phyloP scores from a whole-genome alignment of 305 asterid genomes.

The Fraxinus baroniana region DNA sequence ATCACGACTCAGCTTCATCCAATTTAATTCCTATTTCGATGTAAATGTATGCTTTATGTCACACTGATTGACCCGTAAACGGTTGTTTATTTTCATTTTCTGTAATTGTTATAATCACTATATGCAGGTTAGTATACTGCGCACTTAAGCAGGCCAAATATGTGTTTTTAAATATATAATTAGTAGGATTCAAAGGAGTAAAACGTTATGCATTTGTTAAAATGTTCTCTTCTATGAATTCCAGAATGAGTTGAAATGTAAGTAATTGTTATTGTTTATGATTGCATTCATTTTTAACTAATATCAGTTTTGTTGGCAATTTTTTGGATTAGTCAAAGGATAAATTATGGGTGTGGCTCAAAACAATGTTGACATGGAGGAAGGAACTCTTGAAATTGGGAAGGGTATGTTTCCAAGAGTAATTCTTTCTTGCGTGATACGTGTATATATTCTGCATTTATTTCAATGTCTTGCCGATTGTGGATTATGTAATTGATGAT shows the following conservation, averaged over 20 bases:
- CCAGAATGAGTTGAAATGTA: not conserved
- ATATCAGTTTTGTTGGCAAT: not conserved
- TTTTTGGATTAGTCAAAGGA: slow-evolving; percentile 30
- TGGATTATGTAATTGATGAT: not conserved
- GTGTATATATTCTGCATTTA: not conserved
- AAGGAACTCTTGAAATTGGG: slow-evolving; percentile 57
- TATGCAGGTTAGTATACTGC: not conserved
- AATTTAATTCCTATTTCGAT: not conserved
- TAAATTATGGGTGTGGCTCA: slow-evolving; percentile 44
- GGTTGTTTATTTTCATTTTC: not conserved
- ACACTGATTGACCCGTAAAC: not conserved
- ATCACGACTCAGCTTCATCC: not conserved
- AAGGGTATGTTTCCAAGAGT: slow-evolving; percentile 38
- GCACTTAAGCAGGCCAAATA: not conserved
- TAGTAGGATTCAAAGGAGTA: not conserved
- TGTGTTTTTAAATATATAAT: not conserved
- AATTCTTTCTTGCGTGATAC: not conserved
- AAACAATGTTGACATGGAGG: slow-evolving; percentile 44
- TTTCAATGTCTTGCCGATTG: not conserved
- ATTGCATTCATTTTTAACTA: not conserved
- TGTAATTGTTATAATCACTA: not conserved
- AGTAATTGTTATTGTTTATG: not conserved
- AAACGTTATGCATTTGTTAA: not conserved
- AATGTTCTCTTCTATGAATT: not conserved
- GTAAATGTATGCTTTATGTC: not conserved